These are phyloP conservation scores for Paramecium tetraurelia DNA, from an alignment of 73 alveolate genomes.

Conservation along the genomic window DNA sequence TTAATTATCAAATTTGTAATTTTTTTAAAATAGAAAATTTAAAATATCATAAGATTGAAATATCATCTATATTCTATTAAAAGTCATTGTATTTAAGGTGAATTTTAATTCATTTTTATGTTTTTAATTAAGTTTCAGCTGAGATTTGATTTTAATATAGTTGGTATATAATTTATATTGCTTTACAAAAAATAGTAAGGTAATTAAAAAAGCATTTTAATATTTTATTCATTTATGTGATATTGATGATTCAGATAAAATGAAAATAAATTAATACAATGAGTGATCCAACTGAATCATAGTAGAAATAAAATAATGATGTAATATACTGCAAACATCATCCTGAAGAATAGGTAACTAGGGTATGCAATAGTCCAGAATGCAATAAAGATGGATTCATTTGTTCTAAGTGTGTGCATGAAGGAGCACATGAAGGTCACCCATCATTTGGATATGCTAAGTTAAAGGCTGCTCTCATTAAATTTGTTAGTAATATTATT, in stretches of 20 bases:
- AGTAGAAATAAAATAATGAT: background rate
- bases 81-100: background rate
- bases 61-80: background rate
- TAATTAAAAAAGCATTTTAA: background rate
- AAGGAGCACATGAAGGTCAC: constrained; percentile 36
- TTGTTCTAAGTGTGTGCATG: constrained; percentile 12
- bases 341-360: constrained; percentile 3
- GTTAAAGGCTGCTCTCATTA: background rate
- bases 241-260: background rate
- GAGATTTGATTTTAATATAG: background rate
- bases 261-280: background rate
- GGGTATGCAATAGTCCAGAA: constrained; percentile 27
- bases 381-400: constrained; percentile 27
- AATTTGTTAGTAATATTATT: background rate
- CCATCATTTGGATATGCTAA: background rate
- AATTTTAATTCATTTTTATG: background rate
- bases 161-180: background rate
- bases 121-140: background rate
- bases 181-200: background rate
- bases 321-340: constrained; percentile 26
- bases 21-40: background rate
- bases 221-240: background rate
- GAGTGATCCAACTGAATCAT: constrained; percentile 38
- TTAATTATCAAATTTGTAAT: background rate
- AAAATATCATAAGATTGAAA: too few species aligned